A percentile compares a stretch with the other conserved stretches of the same genome.
Conservation (phyloP, 768 basidiomycete species). For the Lentinula sp. region DNA sequence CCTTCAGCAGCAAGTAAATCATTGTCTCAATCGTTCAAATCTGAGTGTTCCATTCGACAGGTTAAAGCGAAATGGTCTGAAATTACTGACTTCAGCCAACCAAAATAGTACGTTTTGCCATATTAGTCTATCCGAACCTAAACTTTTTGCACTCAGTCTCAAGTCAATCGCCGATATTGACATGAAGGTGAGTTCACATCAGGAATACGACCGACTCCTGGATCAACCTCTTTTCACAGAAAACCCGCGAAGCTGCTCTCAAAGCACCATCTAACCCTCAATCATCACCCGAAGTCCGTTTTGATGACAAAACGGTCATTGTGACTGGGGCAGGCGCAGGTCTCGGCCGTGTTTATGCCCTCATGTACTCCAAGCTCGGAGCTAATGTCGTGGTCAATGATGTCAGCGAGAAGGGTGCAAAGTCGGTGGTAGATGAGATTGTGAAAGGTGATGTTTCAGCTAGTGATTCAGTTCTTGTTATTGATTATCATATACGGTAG, state of each 20-base stretch:
- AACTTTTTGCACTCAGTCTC: constrained; percentile 43
- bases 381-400: constrained; percentile 98
- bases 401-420: constrained; percentile 80
- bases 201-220: background rate
- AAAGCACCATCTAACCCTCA: constrained; percentile 64
- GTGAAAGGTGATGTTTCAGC: constrained; percentile 48
- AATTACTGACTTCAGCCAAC: constrained; percentile 71
- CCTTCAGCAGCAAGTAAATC: constrained; percentile 73
- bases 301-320: constrained; percentile 86
- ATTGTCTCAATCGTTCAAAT: background rate
- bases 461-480: background rate
- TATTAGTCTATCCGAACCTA: background rate
- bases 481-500: constrained; percentile 28
- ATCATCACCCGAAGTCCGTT: constrained; percentile 64
- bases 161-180: constrained; percentile 58
- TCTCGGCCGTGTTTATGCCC: constrained; percentile 86
- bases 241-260: constrained; percentile 59
- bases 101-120: constrained; percentile 51
- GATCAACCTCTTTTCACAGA: constrained; percentile 19
- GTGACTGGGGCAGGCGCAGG: constrained; percentile 95
- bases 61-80: constrained; percentile 82
- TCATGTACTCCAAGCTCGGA: constrained; percentile 89
- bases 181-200: constrained; percentile 32
- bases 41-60: constrained; percentile 24
- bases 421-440: constrained; percentile 83